Percentiles rank a stretch among this genome's conserved stretches.
These are phyloP conservation scores for Isoetes engelmannii DNA, from an alignment of 83 land plant species.

Conservation along the genomic window DNA sequence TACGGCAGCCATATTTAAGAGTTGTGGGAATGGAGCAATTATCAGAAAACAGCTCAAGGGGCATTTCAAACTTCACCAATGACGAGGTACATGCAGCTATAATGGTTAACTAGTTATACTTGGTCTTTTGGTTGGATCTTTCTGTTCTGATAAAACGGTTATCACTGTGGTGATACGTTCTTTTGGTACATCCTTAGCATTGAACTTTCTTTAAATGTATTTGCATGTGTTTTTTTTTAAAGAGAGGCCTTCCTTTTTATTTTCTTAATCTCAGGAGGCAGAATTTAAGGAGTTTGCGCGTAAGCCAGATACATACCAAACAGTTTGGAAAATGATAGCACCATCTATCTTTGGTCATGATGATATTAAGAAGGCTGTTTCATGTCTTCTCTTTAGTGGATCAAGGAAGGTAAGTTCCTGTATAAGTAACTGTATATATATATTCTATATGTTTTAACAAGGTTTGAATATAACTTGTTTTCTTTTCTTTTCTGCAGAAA, in stretches of 20 bases:
- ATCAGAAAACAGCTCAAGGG: slow-evolving; percentile 55
- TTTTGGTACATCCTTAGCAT: no score
- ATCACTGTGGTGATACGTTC: no score
- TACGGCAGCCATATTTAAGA: slow-evolving; percentile 90
- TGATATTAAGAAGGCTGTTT: slow-evolving; percentile 94
- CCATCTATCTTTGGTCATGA: slow-evolving; percentile 95
- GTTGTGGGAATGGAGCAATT: slow-evolving; percentile 90
- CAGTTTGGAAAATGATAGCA: slow-evolving; percentile 71
- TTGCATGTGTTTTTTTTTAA: not conserved
- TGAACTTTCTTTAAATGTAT: not conserved
- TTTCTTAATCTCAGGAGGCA: slow-evolving; percentile 51
- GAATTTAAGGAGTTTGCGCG: slow-evolving; percentile 89
- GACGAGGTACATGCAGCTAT: slow-evolving; percentile 52
- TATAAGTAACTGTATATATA: not conserved
- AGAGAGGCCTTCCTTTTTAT: not conserved
- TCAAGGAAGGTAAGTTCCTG: slow-evolving; percentile 63
- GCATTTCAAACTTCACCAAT: slow-evolving; percentile 47
- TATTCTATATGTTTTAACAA: not conserved
- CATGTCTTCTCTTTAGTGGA: slow-evolving; percentile 90
- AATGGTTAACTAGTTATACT: no score
- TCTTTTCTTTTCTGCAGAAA: slow-evolving; percentile 33
- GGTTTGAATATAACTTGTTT: not conserved
- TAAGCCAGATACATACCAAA: slow-evolving; percentile 57
- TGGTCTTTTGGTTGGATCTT: no score
- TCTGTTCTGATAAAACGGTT: no score